A percentile compares a stretch with the other conserved stretches of the same genome.
Evolutionary conservation across 179 eudicot genomes (phyloP).

Genomic region (Silene noctiflora): DNA sequence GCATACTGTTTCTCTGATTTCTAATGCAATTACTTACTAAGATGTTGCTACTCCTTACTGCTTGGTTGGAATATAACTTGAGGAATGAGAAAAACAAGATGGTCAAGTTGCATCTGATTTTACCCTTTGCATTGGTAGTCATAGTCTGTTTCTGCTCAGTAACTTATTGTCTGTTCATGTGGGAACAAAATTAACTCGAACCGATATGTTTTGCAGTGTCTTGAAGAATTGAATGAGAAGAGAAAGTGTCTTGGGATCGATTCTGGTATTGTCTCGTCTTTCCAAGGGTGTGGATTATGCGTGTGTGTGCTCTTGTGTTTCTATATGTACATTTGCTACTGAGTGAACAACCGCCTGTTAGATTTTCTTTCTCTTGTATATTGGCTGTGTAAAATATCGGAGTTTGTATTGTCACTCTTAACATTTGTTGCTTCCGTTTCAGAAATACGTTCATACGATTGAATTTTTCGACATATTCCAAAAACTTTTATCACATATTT

Average conservation of each 20-base stretch:
- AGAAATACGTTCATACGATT: not conserved
- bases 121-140: not conserved
- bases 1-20: not conserved
- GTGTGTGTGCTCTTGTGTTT: slow-evolving; percentile 21
- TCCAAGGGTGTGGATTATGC: slow-evolving; percentile 13
- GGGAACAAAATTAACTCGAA: not conserved
- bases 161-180: not conserved
- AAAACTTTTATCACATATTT: not conserved
- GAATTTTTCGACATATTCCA: not conserved
- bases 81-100: not conserved
- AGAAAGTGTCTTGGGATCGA: slow-evolving; percentile 2
- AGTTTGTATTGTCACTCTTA: not conserved
- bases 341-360: slow-evolving; percentile 9
- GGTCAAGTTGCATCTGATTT: not conserved
- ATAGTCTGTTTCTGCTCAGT: not conserved
- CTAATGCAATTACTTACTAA: not conserved
- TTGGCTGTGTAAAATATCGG: slow-evolving; percentile 17
- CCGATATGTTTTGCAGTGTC: slow-evolving; percentile 40
- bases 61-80: slow-evolving; percentile 2
- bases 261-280: not conserved
- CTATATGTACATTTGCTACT: slow-evolving; percentile 12
- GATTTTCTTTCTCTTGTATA: slow-evolving; percentile 23
- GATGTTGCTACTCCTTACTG: not conserved
- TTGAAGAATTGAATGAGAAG: slow-evolving; percentile 41
- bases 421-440: not conserved